Evolutionary conservation across 2,329 filamentous ascomycete species (phyloP), one percentile per base, ranked within the genome.

Genomic region (Claviceps citrina): DNA sequence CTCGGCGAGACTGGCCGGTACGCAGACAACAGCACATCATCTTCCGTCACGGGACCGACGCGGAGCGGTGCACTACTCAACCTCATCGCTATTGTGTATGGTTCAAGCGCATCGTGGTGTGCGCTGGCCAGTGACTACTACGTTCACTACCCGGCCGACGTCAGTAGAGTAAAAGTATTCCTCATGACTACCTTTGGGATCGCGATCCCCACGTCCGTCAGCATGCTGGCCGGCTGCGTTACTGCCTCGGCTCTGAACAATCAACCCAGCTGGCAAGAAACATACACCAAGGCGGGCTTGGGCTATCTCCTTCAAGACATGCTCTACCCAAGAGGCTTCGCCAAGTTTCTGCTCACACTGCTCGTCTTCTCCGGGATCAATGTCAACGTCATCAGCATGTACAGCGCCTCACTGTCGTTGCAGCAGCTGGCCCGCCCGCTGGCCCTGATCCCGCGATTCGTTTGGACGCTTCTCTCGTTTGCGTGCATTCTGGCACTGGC

Each of bases 51-150:
- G 0, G 66, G 64, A 10, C 37, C 56, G 5, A 56, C 56, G 2
- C 56, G 61, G 7, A 58, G 58, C 16, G 65, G 61, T 18, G 55
- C 52, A 2, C 53, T 62, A 6, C 58, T 70, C 37, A 64, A 51
- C 34, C 50, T 69, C 7, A 53, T 69, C 37, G 60, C 64, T 22
- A 56, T 67, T 35, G 52, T 68, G 37, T 70, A 69, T 50, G 66
- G 66, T 25, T 64, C 59, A 4, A 66, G 62, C n/a, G 63, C 65
- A 5, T 66, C 64, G 10, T 70, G 66, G 66, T 58, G 56, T 39
- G 61, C 60, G n/a, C 64, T 68, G 18, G 47, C 48, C 25, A 49
- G 49, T 31, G 48, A 52, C 38, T 49, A 49, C 31, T 49, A 49
- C 9, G 48, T 43, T 15, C 65, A 69, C 43, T 68, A 68, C 42